Conservation (phyloP, 192 early-diverging fungal genomes). For the Endogone sp. region DNA sequence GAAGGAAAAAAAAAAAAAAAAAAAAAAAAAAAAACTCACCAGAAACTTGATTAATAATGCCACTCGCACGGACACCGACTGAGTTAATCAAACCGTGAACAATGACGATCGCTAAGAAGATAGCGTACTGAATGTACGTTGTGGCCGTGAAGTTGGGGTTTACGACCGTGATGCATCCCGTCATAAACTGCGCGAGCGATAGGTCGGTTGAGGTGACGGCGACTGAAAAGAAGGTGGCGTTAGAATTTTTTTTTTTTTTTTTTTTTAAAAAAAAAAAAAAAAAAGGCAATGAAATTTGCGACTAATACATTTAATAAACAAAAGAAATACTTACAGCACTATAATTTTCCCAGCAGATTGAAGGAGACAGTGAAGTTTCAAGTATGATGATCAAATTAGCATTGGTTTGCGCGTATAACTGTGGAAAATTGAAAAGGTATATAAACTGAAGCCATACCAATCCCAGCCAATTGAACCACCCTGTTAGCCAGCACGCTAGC, state of each 20-base stretch:
- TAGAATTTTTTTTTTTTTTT: too few species aligned
- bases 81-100: slow-evolving; percentile 52
- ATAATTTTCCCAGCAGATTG: background rate
- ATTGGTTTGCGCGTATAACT: too few species aligned
- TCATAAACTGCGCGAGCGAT: slow-evolving; percentile 43
- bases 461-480: slow-evolving; percentile 53
- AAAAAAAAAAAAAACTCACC: slow-evolving; percentile 12
- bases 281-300: background rate
- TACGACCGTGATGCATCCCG: slow-evolving; percentile 35
- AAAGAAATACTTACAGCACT: background rate
- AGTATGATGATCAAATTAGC: too few species aligned
- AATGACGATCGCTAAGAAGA: slow-evolving; percentile 45
- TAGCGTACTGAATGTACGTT: slow-evolving; percentile 45
- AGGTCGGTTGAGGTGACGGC: slow-evolving; percentile 47
- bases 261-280: background rate
- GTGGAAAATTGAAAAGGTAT: too few species aligned
- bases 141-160: slow-evolving; percentile 24
- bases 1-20: background rate
- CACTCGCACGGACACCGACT: slow-evolving; percentile 43
- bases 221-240: background rate
- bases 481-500: slow-evolving; percentile 48
- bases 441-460: slow-evolving; percentile 18
- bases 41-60: slow-evolving; percentile 46
- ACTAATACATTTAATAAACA: background rate
- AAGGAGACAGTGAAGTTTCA: too few species aligned